These are phyloP conservation scores for Rhinocladiella similis DNA, from an alignment of 2,329 filamentous ascomycete species.

Conservation along the genomic window DNA sequence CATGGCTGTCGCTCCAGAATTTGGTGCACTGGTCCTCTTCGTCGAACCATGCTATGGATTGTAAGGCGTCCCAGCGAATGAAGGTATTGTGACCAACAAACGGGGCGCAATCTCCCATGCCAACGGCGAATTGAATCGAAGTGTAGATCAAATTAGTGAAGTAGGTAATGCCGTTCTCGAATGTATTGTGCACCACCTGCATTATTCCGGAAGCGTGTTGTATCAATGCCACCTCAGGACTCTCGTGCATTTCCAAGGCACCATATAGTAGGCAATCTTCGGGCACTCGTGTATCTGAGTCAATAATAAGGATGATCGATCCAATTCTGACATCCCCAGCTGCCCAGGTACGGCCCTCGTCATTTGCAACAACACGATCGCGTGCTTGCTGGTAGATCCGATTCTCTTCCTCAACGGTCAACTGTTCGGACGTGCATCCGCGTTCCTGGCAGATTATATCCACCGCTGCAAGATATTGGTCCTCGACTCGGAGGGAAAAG, in stretches of 20 bases:
- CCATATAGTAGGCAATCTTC: slow-evolving; percentile 67
- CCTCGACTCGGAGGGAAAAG: not conserved
- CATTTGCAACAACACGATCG: not conserved
- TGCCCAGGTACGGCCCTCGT: slow-evolving; percentile 16
- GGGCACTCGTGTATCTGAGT: slow-evolving; percentile 69
- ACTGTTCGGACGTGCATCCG: not conserved
- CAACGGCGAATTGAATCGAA: slow-evolving; percentile 68
- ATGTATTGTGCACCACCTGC: slow-evolving; percentile 70
- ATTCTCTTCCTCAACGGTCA: not conserved
- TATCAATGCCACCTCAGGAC: slow-evolving; percentile 68
- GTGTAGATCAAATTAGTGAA: slow-evolving; percentile 78
- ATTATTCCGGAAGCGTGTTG: slow-evolving; percentile 74
- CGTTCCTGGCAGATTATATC: not conserved
- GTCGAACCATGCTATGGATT: slow-evolving; percentile 53
- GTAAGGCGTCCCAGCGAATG: slow-evolving; percentile 66
- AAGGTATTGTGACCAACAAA: slow-evolving; percentile 79
- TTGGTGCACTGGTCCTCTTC: slow-evolving; percentile 48
- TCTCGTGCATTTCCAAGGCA: slow-evolving; percentile 69
- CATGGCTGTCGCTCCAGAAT: slow-evolving; percentile 73
- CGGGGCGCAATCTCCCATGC: slow-evolving; percentile 69
- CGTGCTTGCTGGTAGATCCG: not conserved
- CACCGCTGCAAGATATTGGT: not conserved
- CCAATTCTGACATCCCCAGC: slow-evolving; percentile 83
- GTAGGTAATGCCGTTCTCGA: slow-evolving; percentile 74
- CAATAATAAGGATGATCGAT: slow-evolving; percentile 70